Percentiles rank a stretch among this genome's conserved stretches.
Conservation (phyloP, 73 alveolate species). For the Tetrahymena borealis region DNA sequence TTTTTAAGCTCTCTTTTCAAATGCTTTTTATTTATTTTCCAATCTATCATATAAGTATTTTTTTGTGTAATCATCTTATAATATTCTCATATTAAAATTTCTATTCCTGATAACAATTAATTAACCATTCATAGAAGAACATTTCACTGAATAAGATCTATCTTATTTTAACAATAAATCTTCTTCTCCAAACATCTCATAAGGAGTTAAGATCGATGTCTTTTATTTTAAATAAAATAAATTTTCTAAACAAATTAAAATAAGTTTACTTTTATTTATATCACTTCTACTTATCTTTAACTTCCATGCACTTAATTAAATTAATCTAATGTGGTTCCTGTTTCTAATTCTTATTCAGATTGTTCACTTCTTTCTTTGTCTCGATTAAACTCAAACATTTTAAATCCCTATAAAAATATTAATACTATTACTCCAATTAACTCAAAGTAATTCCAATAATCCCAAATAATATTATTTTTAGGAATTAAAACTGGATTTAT, state of each 20-base stretch:
- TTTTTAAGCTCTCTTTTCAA: neutral
- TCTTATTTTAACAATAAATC: neutral
- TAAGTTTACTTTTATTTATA: neutral
- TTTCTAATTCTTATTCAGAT: neutral
- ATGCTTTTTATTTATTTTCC: neutral
- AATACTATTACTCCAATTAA: too few relatives aligned
- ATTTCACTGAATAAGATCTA: neutral
- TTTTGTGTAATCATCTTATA: neutral
- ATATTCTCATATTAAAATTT: neutral
- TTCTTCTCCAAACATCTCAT: conserved; percentile 18
- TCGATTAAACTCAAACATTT: neutral
- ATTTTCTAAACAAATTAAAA: too few relatives aligned
- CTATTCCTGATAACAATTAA: neutral
- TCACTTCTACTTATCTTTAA: neutral
- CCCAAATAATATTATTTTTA: too few relatives aligned
- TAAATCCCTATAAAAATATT: neutral
- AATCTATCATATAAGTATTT: neutral
- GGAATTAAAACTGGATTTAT: too few relatives aligned
- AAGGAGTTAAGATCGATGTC: conserved; percentile 2
- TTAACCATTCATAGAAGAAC: neutral
- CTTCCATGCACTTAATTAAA: neutral
- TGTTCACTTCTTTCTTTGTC: neutral
- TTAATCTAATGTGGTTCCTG: neutral
- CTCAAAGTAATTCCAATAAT: too few relatives aligned
- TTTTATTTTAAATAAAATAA: neutral